Evolutionary conservation across 2,329 filamentous ascomycete species (phyloP).

Genomic region (Colletotrichum graminicola): DNA sequence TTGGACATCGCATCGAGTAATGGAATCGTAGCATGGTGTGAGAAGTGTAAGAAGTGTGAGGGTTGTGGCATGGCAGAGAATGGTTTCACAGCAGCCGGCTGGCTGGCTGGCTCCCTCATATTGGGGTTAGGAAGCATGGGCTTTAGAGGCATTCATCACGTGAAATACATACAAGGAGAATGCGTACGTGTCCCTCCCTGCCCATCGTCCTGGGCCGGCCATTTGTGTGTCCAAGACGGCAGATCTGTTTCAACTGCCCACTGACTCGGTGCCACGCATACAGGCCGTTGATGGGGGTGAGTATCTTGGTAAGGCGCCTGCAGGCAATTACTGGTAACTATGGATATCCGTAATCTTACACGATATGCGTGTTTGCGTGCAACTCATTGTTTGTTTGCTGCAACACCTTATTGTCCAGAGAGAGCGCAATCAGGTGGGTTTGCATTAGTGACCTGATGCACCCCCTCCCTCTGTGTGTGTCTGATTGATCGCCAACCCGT

Average conservation of each 20-base stretch:
- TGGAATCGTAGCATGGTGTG: not conserved
- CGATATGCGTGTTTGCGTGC: not conserved
- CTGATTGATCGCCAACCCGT: slow-evolving; percentile 33
- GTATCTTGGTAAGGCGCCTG: not conserved
- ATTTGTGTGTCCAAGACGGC: slow-evolving; percentile 1
- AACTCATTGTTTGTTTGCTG: not conserved
- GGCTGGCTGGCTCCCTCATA: slow-evolving; percentile 2
- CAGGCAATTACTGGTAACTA: not conserved
- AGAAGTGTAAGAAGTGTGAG: not conserved
- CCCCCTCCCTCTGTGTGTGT: slow-evolving; percentile 33
- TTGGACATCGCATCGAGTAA: not conserved
- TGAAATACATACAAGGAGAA: slow-evolving; percentile 4
- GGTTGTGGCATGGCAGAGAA: slow-evolving; percentile 20
- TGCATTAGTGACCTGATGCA: slow-evolving; percentile 17
- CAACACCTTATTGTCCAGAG: not conserved
- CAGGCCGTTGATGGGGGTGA: not conserved
- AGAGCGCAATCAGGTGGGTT: not conserved
- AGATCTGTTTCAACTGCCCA: slow-evolving; percentile 30
- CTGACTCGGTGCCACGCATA: slow-evolving; percentile 16
- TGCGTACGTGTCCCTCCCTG: slow-evolving; percentile 17
- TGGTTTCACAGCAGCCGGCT: slow-evolving; percentile 24
- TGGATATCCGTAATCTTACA: no score
- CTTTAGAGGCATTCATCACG: slow-evolving; percentile 8
- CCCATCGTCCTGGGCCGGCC: not conserved
- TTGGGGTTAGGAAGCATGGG: slow-evolving; percentile 8